Evolutionary conservation across 192 early-diverging fungal genomes (phyloP).

Genomic region (Coemansia sp.): DNA sequence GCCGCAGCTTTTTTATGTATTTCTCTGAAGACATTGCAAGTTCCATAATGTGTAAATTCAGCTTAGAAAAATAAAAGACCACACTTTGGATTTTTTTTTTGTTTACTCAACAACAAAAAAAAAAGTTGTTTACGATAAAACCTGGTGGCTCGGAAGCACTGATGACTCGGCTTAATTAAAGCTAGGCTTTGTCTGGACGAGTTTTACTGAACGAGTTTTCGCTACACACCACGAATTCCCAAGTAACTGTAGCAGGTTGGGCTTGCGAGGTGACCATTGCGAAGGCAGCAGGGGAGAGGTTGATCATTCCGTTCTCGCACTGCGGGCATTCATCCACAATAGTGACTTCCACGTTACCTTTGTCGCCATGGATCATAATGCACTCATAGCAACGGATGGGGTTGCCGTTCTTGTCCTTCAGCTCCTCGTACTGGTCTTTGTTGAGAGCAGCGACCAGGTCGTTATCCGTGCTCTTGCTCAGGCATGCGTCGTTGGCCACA

Average conservation of each 20-base stretch:
- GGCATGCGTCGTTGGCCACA: constrained; percentile 34
- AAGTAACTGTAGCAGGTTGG: constrained; percentile 5
- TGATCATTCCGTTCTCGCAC: constrained; percentile 45
- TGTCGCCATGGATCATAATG: constrained; percentile 47
- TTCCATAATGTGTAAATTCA: too few species aligned
- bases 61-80: too few species aligned
- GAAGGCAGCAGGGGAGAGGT: constrained; percentile 55
- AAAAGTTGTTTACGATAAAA: constrained; percentile 6
- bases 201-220: background rate
- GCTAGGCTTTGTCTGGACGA: background rate
- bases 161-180: background rate
- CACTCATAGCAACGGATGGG: constrained; percentile 14
- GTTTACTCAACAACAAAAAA: constrained; percentile 1
- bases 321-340: constrained; percentile 56
- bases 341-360: constrained; percentile 49
- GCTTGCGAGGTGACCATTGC: constrained; percentile 23
- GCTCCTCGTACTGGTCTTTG: constrained; percentile 45
- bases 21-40: too few species aligned
- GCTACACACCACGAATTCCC: constrained; percentile 2
- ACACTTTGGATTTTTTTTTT: background rate
- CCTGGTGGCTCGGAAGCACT: background rate
- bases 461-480: constrained; percentile 3
- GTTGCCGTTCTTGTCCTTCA: constrained; percentile 12
- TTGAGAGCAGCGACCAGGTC: constrained; percentile 49
- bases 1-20: constrained; percentile 7